These are phyloP conservation scores for Camellia japonica DNA, from an alignment of 148 eudicot species.

Conservation along the genomic window DNA sequence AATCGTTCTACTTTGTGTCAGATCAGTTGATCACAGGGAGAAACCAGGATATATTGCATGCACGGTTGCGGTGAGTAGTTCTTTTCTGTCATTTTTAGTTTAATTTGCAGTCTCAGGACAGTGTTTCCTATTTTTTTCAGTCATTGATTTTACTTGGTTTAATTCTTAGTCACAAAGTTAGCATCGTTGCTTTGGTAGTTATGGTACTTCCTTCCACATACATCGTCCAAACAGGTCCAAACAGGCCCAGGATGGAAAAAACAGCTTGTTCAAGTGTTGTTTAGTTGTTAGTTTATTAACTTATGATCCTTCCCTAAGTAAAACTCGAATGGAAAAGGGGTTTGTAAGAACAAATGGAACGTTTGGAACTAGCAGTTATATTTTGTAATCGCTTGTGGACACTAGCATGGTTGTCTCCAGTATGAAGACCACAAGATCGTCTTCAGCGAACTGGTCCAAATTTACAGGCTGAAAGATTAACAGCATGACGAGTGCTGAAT, in stretches of 20 bases:
- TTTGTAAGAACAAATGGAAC: too few species aligned
- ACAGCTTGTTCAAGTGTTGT: background rate
- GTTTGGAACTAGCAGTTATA: too few species aligned
- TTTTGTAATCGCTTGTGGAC: too few species aligned
- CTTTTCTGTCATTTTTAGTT: conserved; percentile 9
- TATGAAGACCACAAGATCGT: too few species aligned
- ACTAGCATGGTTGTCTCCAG: too few species aligned
- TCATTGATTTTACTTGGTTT: background rate
- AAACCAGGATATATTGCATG: conserved; percentile 85
- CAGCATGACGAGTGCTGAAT: too few species aligned
- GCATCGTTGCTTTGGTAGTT: background rate
- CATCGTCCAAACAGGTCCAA: background rate
- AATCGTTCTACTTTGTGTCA: conserved; percentile 56
- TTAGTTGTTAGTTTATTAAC: too few species aligned
- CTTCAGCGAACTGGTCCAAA: too few species aligned
- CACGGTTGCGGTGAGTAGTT: conserved; percentile 65
- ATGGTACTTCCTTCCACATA: background rate
- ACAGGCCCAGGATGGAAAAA: background rate
- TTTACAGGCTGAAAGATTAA: too few species aligned
- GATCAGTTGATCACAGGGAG: conserved; percentile 64
- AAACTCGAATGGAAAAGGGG: too few species aligned
- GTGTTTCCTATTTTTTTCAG: too few species aligned
- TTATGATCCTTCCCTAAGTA: background rate
- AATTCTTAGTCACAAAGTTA: background rate
- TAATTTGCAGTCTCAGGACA: background rate